Evolutionary conservation across 2,329 filamentous ascomycete genomes (phyloP).

Genomic region (Pestalotiopsis sp.): DNA sequence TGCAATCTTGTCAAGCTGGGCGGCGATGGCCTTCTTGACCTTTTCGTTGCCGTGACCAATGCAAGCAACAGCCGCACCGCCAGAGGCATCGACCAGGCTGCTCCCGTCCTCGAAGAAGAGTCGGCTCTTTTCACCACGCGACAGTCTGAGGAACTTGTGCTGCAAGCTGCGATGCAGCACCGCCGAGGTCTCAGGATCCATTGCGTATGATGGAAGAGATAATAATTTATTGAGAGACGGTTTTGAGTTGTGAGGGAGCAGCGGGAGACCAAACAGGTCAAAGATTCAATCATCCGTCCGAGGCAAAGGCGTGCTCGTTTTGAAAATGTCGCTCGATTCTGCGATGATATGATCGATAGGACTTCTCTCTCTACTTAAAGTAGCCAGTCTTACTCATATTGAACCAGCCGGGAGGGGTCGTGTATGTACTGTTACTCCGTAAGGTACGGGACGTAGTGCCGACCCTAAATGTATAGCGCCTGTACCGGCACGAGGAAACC

Average conservation of each 20-base stretch:
- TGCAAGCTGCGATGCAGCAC: slow-evolving; percentile 40
- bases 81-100: slow-evolving; percentile 44
- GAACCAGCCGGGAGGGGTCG: too few relatives aligned
- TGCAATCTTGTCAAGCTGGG: slow-evolving; percentile 40
- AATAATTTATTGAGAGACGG: not conserved
- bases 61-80: slow-evolving; percentile 48
- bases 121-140: slow-evolving; percentile 37
- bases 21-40: slow-evolving; percentile 40
- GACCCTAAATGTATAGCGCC: slow-evolving; percentile 3
- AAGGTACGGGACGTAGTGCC: not conserved
- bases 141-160: slow-evolving; percentile 32
- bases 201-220: not conserved
- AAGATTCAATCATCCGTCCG: too few relatives aligned
- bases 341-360: too few relatives aligned
- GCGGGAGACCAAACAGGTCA: too few relatives aligned
- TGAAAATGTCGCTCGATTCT: too few relatives aligned
- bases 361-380: too few relatives aligned
- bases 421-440: too few relatives aligned
- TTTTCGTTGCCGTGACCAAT: slow-evolving; percentile 44
- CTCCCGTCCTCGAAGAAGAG: slow-evolving; percentile 41
- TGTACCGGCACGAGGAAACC: not conserved
- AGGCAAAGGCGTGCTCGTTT: too few relatives aligned
- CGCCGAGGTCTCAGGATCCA: slow-evolving; percentile 28
- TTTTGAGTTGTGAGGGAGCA: not conserved
- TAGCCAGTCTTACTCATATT: too few relatives aligned